Conservation (phyloP, 192 early-diverging fungal species). For the Piromyces sp. region DNA sequence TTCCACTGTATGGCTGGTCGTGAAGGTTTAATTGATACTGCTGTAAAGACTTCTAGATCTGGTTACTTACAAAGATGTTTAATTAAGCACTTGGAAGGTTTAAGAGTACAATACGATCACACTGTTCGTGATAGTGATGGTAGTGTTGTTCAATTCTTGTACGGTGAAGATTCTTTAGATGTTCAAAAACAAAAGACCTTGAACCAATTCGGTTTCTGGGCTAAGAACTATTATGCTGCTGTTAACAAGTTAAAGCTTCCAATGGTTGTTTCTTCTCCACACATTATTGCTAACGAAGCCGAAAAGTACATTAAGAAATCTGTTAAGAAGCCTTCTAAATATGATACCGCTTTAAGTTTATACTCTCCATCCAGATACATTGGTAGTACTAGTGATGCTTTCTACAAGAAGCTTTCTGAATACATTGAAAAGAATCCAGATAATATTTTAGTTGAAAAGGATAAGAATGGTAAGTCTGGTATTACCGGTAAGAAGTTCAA, state of each 20-base stretch:
- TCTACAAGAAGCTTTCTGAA: constrained; percentile 5
- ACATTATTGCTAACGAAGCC: constrained; percentile 57
- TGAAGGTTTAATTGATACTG: constrained; percentile 99
- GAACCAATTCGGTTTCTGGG: constrained; percentile 79
- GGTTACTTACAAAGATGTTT: constrained; percentile 98
- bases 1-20: constrained; percentile 98
- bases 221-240: constrained; percentile 71
- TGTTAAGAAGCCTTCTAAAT: constrained; percentile 46
- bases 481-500: constrained; percentile 59
- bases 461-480: constrained; percentile 36
- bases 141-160: constrained; percentile 90
- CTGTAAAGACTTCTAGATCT: constrained; percentile 97
- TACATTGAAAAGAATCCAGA: constrained; percentile 60
- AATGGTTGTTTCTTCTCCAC: constrained; percentile 24
- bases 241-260: constrained; percentile 62
- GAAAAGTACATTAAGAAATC: constrained; percentile 57
- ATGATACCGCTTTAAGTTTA: constrained; percentile 42
- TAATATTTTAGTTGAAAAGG: constrained; percentile 34
- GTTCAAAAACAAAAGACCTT: constrained; percentile 86
- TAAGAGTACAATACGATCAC: constrained; percentile 88
- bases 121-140: constrained; percentile 92
- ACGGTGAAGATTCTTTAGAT: constrained; percentile 95
- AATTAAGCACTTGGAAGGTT: constrained; percentile 95
- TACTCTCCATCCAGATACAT: constrained; percentile 68
- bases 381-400: constrained; percentile 69